Conservation (phyloP, 306 rosid genomes). For the Vigna angularis region DNA sequence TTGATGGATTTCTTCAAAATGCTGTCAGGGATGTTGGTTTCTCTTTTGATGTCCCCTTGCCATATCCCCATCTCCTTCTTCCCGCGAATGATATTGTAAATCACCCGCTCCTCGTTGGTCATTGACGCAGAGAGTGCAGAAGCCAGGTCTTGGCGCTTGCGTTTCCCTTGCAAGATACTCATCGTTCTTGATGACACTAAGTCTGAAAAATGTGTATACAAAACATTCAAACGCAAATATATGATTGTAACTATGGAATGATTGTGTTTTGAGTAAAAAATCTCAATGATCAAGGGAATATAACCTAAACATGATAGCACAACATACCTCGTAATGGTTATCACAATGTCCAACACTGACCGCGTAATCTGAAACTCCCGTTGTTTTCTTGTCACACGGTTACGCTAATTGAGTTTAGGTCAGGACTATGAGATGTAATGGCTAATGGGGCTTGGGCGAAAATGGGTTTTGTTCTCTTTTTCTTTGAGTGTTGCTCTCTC, state of each 20-base stretch:
- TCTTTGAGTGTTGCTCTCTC: too few relatives aligned
- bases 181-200: background rate
- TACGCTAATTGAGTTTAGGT: too few relatives aligned
- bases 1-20: slow-evolving; percentile 3
- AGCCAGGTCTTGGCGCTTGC: background rate
- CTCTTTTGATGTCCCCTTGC: background rate
- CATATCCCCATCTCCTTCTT: slow-evolving; percentile 25
- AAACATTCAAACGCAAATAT: background rate
- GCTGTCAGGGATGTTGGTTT: background rate
- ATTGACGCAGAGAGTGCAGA: background rate
- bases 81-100: background rate
- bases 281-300: background rate
- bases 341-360: too few relatives aligned
- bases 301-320: background rate
- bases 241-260: background rate
- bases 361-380: too few relatives aligned
- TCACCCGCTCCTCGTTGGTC: background rate
- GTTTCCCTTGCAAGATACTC: background rate
- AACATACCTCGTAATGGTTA: background rate
- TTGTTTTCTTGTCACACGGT: too few relatives aligned
- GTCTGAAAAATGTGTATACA: background rate
- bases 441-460: too few relatives aligned
- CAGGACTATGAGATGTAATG: too few relatives aligned
- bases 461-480: too few relatives aligned
- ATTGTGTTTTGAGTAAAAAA: background rate